Conservation (phyloP, 2,329 filamentous ascomycete genomes). For the Geosmithia morbida region DNA sequence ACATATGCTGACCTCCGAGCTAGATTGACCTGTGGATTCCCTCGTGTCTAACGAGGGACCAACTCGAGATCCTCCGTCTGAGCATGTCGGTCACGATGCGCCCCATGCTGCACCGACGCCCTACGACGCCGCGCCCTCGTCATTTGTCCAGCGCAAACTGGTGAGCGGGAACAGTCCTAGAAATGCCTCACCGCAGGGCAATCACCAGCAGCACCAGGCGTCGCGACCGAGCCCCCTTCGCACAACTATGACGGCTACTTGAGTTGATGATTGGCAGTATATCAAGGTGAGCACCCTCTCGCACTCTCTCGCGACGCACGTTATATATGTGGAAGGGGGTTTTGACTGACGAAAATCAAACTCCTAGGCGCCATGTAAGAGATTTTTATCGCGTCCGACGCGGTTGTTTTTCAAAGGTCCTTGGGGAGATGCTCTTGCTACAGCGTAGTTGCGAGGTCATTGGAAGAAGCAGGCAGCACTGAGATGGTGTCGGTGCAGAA, state of each 20-base stretch:
- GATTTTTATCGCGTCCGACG: background rate
- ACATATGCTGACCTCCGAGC: background rate
- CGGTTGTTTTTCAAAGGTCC: background rate
- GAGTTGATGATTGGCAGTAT: slow-evolving; percentile 19
- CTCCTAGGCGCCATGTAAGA: background rate
- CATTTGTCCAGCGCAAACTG: slow-evolving; percentile 30
- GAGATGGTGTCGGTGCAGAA: background rate
- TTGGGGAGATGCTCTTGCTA: background rate
- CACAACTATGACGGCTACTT: slow-evolving; percentile 50
- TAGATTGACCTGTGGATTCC: slow-evolving; percentile 82
- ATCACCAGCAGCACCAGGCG: slow-evolving; percentile 23
- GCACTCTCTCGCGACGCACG: too few relatives aligned
- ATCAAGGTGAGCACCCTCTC: slow-evolving; percentile 1
- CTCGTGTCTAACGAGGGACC: slow-evolving; percentile 78
- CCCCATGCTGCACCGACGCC: slow-evolving; percentile 22
- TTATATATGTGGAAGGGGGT: too few relatives aligned
- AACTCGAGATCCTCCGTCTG: slow-evolving; percentile 45
- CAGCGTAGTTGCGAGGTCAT: slow-evolving; percentile 1
- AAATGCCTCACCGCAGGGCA: slow-evolving; percentile 24
- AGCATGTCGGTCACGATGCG: slow-evolving; percentile 25
- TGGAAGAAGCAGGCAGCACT: background rate
- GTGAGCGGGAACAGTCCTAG: slow-evolving; percentile 29
- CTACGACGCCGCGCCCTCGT: slow-evolving; percentile 28
- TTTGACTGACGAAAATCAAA: background rate
- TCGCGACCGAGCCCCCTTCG: slow-evolving; percentile 53